Conservation (phyloP, 78 protist species). For the Emiliania huxleyi region DNA sequence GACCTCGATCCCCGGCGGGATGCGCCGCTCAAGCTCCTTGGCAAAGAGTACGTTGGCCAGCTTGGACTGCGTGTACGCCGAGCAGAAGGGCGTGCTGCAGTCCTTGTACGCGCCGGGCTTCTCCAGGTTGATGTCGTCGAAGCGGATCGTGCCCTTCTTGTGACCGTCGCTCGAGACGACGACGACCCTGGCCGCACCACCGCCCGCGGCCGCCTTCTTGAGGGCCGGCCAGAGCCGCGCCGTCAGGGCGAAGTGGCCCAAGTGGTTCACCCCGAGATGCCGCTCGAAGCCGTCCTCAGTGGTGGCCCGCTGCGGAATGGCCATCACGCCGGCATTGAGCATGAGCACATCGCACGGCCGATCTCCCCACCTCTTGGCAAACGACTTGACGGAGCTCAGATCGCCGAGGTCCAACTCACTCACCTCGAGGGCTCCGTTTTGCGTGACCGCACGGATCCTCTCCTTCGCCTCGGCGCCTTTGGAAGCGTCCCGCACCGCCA, state of each 20-base stretch:
- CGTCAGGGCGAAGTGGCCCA: neutral
- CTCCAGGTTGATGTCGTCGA: neutral
- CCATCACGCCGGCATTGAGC: slow-evolving; percentile 34
- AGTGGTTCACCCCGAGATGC: slow-evolving; percentile 37
- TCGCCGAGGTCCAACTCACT: no score
- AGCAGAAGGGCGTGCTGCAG: no score
- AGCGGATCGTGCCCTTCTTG: no score
- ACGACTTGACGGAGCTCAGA: no score
- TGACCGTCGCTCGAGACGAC: neutral
- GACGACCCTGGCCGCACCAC: slow-evolving; percentile 10
- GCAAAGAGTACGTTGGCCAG: slow-evolving; percentile 44
- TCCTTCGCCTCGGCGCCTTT: no score
- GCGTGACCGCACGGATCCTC: no score
- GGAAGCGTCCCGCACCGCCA: no score
- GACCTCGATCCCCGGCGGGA: no score
- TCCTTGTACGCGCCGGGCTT: no score
- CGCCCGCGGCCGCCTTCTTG: neutral
- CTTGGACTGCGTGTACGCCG: slow-evolving; percentile 28
- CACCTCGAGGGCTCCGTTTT: no score
- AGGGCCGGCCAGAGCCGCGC: neutral
- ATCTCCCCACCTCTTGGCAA: no score
- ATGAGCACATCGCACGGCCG: slow-evolving; percentile 15
- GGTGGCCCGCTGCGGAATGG: neutral
- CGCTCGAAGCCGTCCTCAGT: slow-evolving; percentile 12
- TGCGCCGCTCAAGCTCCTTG: slow-evolving; percentile 19